Conservation (phyloP, 345 rosid species). For the Lepidium sativum region DNA sequence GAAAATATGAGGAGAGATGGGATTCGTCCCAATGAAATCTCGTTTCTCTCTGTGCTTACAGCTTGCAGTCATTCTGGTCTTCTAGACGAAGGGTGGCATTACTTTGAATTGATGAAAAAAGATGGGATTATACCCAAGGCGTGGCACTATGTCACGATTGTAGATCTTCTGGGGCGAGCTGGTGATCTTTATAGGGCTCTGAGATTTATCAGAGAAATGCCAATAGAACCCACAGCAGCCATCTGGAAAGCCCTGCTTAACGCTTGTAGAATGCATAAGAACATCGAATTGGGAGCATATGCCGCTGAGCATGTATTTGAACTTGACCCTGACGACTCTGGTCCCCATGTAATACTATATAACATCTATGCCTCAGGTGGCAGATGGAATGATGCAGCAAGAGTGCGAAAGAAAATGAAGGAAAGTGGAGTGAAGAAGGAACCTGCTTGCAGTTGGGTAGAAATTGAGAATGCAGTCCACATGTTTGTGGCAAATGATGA, state of each 20-base stretch:
- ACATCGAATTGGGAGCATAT: slow-evolving; percentile 46
- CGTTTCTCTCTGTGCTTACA: slow-evolving; percentile 50
- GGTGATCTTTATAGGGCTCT: slow-evolving; percentile 43
- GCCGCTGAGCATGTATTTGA: slow-evolving; percentile 48
- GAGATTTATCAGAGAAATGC: slow-evolving; percentile 46
- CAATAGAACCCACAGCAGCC: slow-evolving; percentile 45
- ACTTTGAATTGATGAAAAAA: slow-evolving; percentile 42
- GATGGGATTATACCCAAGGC: slow-evolving; percentile 35
- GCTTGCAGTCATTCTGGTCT: slow-evolving; percentile 72
- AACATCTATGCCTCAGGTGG: slow-evolving; percentile 58
- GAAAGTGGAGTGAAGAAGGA: slow-evolving; percentile 47
- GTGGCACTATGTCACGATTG: slow-evolving; percentile 43
- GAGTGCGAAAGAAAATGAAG: slow-evolving; percentile 51
- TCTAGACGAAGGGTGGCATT: slow-evolving; percentile 40
- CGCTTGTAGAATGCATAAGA: slow-evolving; percentile 67
- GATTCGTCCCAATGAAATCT: slow-evolving; percentile 41
- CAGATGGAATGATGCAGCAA: slow-evolving; percentile 51
- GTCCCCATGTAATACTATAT: slow-evolving; percentile 45
- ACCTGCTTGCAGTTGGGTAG: slow-evolving; percentile 68
- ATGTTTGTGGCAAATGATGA: slow-evolving; percentile 61
- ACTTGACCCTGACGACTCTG: slow-evolving; percentile 49
- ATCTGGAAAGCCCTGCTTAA: slow-evolving; percentile 58
- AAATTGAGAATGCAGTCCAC: slow-evolving; percentile 42
- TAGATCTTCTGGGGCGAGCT: slow-evolving; percentile 66
- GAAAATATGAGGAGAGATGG: slow-evolving; percentile 38